These are phyloP conservation scores for Hansenula sp. DNA, from an alignment of 1,139 yeast species.

Conservation along the genomic window DNA sequence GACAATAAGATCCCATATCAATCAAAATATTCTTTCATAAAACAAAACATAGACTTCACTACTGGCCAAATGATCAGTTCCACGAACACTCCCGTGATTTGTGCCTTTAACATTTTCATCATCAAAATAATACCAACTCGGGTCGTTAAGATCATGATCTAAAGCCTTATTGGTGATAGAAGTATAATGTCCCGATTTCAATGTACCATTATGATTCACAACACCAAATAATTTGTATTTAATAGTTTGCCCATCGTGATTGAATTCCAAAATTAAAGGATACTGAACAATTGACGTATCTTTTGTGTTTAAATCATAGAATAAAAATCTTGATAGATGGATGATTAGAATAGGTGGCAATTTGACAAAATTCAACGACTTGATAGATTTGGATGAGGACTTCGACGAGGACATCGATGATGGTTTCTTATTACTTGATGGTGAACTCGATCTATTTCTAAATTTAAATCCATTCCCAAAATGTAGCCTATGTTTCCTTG, in stretches of 20 bases:
- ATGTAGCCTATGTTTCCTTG: constrained; percentile 17
- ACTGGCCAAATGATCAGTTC: constrained; percentile 37
- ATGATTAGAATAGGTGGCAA: constrained; percentile 62
- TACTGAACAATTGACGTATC: constrained; percentile 50
- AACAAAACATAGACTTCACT: constrained; percentile 72
- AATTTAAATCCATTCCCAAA: constrained; percentile 16
- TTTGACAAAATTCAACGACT: constrained; percentile 56
- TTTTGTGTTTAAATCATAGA: constrained; percentile 53
- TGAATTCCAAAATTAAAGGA: constrained; percentile 49
- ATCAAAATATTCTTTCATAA: constrained; percentile 52
- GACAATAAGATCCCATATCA: too few species aligned
- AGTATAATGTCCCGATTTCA: constrained; percentile 75
- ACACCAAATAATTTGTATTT: constrained; percentile 56
- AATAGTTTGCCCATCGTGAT: constrained; percentile 35
- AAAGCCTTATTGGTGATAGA: constrained; percentile 53
- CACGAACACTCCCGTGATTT: constrained; percentile 42
- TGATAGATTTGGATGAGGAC: constrained; percentile 34
- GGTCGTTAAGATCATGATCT: constrained; percentile 27
- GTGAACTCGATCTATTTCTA: constrained; percentile 14
- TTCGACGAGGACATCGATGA: constrained; percentile 7
- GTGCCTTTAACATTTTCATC: constrained; percentile 57
- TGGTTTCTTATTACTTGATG: constrained; percentile 18
- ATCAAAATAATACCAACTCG: constrained; percentile 70
- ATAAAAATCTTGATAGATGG: constrained; percentile 59
- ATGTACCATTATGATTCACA: constrained; percentile 67